Conservation (phyloP, 1,284 basidiomycete genomes). For the Coniferiporia weirii region DNA sequence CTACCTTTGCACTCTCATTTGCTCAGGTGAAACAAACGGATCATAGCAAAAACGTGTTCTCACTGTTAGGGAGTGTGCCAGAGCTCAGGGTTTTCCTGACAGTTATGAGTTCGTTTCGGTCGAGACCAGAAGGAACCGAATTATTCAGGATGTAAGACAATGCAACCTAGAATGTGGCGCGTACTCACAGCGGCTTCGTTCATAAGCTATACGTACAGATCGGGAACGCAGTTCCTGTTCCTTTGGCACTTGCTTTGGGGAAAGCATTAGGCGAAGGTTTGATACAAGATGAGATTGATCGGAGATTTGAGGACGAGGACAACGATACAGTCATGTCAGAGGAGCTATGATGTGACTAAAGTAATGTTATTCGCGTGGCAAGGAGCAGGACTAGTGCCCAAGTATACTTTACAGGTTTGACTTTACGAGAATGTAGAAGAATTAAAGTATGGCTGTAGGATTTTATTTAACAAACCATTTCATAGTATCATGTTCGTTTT, state of each 20-base stretch:
- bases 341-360: not conserved
- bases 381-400: too few species aligned
- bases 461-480: too few species aligned
- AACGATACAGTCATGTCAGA: not conserved
- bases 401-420: too few species aligned
- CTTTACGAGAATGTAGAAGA: too few species aligned
- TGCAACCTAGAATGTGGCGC: not conserved
- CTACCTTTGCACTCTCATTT: slow-evolving; percentile 1
- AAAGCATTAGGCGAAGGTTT: slow-evolving; percentile 49
- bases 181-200: slow-evolving; percentile 1
- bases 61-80: slow-evolving; percentile 58
- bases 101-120: slow-evolving; percentile 50
- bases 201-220: slow-evolving; percentile 66
- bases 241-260: slow-evolving; percentile 57
- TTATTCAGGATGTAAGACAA: slow-evolving; percentile 44
- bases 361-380: too few species aligned
- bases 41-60: slow-evolving; percentile 62
- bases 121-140: slow-evolving; percentile 30
- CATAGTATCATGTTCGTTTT: too few species aligned
- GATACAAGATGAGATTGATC: slow-evolving; percentile 35
- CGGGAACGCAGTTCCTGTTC: slow-evolving; percentile 69
- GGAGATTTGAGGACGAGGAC: not conserved
- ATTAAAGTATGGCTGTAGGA: too few species aligned
- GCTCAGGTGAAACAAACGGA: not conserved
- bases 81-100: slow-evolving; percentile 71